A percentile compares a stretch with the other conserved stretches of the same genome.
Conservation (phyloP, 1,284 basidiomycete species). For the Boletus semigastroideus region DNA sequence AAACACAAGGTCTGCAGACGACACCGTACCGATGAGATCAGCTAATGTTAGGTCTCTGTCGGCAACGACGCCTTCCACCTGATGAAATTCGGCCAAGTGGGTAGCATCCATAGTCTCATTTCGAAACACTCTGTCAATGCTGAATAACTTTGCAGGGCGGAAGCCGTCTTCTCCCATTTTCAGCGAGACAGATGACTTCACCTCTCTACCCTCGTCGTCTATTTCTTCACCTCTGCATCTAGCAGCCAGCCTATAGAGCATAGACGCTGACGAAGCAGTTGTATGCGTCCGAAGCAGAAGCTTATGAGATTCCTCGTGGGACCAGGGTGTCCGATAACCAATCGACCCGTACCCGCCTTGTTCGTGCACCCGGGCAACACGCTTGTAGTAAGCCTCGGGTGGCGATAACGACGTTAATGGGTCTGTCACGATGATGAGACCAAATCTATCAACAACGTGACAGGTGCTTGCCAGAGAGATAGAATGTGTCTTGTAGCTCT, state of each 20-base stretch:
- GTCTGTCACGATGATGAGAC: constrained; percentile 50
- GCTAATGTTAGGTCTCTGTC: constrained; percentile 94
- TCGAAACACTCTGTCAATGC: constrained; percentile 97
- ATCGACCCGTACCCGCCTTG: constrained; percentile 91
- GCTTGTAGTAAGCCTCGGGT: constrained; percentile 84
- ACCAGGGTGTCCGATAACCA: constrained; percentile 99
- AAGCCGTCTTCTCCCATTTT: constrained; percentile 66
- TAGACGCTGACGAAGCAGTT: constrained; percentile 91
- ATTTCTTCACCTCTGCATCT: constrained; percentile 64
- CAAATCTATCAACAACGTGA: background rate
- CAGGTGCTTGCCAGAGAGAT: constrained; percentile 74
- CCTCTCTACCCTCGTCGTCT: constrained; percentile 38
- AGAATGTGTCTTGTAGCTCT: constrained; percentile 99
- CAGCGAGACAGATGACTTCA: constrained; percentile 33
- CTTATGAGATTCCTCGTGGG: constrained; percentile 86
- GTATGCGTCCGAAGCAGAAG: constrained; percentile 97
- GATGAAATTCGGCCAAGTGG: constrained; percentile 99
- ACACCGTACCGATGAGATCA: constrained; percentile 81
- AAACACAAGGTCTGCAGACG: background rate
- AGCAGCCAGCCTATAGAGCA: constrained; percentile 92
- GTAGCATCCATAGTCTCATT: constrained; percentile 99
- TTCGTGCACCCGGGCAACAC: constrained; percentile 89
- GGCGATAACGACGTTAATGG: constrained; percentile 79
- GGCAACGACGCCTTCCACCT: constrained; percentile 98
- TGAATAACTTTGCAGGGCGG: constrained; percentile 95